Base-by-base conservation (phyloP, 306 rosid species). In the Prunus dulcis region DNA sequence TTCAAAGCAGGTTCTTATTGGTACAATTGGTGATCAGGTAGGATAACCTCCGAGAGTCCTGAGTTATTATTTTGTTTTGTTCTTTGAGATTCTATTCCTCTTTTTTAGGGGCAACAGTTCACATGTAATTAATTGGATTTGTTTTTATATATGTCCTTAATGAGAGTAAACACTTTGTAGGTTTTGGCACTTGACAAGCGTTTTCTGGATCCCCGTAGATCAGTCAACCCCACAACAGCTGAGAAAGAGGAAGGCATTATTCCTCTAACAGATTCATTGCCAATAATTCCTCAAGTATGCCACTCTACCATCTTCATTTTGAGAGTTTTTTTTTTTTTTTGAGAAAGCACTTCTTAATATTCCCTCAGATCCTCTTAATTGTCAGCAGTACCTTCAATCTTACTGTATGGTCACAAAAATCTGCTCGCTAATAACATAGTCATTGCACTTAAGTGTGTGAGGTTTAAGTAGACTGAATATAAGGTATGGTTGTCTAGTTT, bases 111-210 rank as follows among this genome's bases (percentile, higher is more conserved):
- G 55, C 5, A 4, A 28, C 15, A 19, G 9, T 5, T 13, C 32
- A 14, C 14, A 23, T 28, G 41, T 60, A 34, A 14, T 56, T 52
- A 34, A 20, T 63, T 49, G 62, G 64, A 73, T 70, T 23, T 55
- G 55, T 75, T 64, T 67, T 70, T 62, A 6, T 55, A 9, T 50
- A 12, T 30, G 4, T 55, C 68, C 71, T 72, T 63, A 81, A 53
- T 76, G 45, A 45, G 64, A 8, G 38, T 25, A 15, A 71, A 58
- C 43, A 28, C 76, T 75, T 46, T 64, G 71, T 79, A 96, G 99
- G 95, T 96, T 80, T 88, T 96, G 90, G 97, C 98, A 27, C 91
- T 96, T 79, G 99, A 96, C 79, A 96, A 95, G 83, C 93, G 97
- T 11, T 91, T 79, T 74, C 73, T 96, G 77, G 99, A 96, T 84